phyloP scores from a whole-genome alignment of 192 early-diverging fungal genomes.

The Mortierella claussenii region DNA sequence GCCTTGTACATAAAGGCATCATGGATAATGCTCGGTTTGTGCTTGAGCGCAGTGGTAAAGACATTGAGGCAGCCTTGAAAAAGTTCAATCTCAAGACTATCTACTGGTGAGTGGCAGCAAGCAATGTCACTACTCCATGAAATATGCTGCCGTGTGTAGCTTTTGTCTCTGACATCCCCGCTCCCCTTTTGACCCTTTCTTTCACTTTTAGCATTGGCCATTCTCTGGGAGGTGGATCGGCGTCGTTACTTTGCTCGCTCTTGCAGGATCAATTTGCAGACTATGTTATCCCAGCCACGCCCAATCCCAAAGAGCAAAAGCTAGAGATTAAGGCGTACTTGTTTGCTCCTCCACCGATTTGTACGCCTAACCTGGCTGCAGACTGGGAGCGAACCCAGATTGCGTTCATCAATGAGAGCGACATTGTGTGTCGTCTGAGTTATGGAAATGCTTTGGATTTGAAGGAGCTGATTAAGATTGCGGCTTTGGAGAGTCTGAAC shows the following conservation, averaged over 20 bases:
- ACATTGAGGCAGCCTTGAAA: slow-evolving; percentile 44
- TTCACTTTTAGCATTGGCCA: slow-evolving; percentile 43
- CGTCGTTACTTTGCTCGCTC: slow-evolving; percentile 43
- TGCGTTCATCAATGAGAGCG: slow-evolving; percentile 55
- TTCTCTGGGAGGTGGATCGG: slow-evolving; percentile 51
- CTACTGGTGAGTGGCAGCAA: slow-evolving; percentile 23
- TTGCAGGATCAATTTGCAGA: slow-evolving; percentile 49
- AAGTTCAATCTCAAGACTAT: slow-evolving; percentile 54
- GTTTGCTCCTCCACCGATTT: slow-evolving; percentile 53
- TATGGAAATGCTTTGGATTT: slow-evolving; percentile 57
- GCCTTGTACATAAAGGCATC: slow-evolving; percentile 55
- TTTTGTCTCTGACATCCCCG: background rate
- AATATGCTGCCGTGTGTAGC: background rate
- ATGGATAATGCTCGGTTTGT: slow-evolving; percentile 56
- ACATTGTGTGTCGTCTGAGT: slow-evolving; percentile 49
- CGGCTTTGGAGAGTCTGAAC: slow-evolving; percentile 47
- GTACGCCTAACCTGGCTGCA: slow-evolving; percentile 45
- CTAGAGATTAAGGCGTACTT: slow-evolving; percentile 50
- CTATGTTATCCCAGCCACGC: slow-evolving; percentile 7
- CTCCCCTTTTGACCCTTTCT: background rate
- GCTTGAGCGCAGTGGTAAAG: slow-evolving; percentile 41
- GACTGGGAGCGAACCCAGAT: slow-evolving; percentile 48
- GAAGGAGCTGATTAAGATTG: slow-evolving; percentile 58
- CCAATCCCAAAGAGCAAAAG: slow-evolving; percentile 2
- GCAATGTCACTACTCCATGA: background rate